Base-by-base conservation (phyloP, 305 asterid genomes). In the Ajuga reptans region DNA sequence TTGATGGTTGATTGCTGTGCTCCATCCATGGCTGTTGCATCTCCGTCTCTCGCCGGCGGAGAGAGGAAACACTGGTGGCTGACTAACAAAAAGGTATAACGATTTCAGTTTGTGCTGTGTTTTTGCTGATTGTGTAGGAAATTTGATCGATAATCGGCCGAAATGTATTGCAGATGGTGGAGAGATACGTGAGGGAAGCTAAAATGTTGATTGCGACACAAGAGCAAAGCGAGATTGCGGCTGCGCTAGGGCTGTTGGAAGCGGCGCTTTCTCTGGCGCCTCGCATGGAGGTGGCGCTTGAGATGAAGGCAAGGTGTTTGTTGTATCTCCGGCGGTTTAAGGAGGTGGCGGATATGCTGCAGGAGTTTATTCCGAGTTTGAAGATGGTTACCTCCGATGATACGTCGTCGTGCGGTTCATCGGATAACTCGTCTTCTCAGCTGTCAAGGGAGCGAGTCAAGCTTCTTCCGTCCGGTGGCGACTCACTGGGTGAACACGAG, bases 21-120 rank as follows among this genome's bases (percentile, higher is more conserved):
- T 69, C 75, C 80, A 45, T 65, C 77, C 66, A 90, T 92, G 97
- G 84, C 97, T 60, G 82, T 69, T 16, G 78, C 76, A 17, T 77
- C 90, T 71, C 84, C 90, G 39, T 77, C 82, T 55, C 73, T 72
- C 67, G 57, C 85, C 72, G 84, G 80, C 52, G 88, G 81, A 41
- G 91, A 89, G 64, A 87, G 73, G 85, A 92, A 86, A 60, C 95
- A 88, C 81, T 92, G 98, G 98, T 92, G 98, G 98, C 87, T 88
- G 71, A 85, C 87, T 76, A 90, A 90, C 65, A 84, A 66, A 69
- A 90, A 83, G 97, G 98, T 92, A 70, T 1, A 3, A 1, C 39
- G 5, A 3, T 49, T 53, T 5, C 10, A 9, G 41, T 51, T 6
- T 4, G 0, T 68, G 15, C 12, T 1, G 0, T 55, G 11, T 43